Percentiles rank a stretch among this genome's conserved stretches.
These are phyloP conservation scores for Calonectria hawksworthii DNA, from an alignment of 2,329 filamentous ascomycete species.

Conservation along the genomic window DNA sequence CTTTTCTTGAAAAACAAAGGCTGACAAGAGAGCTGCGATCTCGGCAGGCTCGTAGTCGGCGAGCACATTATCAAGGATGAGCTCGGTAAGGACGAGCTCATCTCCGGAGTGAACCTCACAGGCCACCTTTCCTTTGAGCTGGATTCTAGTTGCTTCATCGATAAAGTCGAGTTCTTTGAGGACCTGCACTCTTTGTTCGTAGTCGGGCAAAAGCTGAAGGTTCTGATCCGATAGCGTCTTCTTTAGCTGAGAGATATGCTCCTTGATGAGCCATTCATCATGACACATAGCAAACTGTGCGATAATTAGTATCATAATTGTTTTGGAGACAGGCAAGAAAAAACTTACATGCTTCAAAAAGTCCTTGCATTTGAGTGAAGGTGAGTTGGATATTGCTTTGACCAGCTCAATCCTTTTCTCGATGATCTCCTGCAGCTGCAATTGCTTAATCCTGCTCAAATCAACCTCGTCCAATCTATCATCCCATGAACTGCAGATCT, in stretches of 20 bases:
- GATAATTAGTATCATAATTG: conserved; percentile 53
- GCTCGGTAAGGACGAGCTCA: conserved; percentile 94
- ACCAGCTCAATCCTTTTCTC: conserved; percentile 78
- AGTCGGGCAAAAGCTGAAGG: conserved; percentile 93
- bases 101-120: conserved; percentile 98
- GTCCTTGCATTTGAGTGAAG: conserved; percentile 78
- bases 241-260: conserved; percentile 90
- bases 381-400: conserved; percentile 72
- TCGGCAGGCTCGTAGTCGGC: conserved; percentile 96
- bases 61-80: conserved; percentile 96
- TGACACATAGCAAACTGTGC: conserved; percentile 92
- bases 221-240: conserved; percentile 96
- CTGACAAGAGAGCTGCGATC: conserved; percentile 92
- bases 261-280: conserved; percentile 95
- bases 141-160: conserved; percentile 87
- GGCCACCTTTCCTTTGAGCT: conserved; percentile 97
- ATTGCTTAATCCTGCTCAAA: conserved; percentile 84
- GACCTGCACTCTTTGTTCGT: conserved; percentile 93
- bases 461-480: conserved; percentile 88
- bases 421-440: conserved; percentile 84
- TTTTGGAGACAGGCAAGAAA: background rate
- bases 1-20: conserved; percentile 98
- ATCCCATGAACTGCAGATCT: conserved; percentile 82
- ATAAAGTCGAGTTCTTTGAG: conserved; percentile 94
- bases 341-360: conserved; percentile 88